phyloP scores from a whole-genome alignment of 495 filamentous ascomycete genomes.

The Penicillium soppii region DNA sequence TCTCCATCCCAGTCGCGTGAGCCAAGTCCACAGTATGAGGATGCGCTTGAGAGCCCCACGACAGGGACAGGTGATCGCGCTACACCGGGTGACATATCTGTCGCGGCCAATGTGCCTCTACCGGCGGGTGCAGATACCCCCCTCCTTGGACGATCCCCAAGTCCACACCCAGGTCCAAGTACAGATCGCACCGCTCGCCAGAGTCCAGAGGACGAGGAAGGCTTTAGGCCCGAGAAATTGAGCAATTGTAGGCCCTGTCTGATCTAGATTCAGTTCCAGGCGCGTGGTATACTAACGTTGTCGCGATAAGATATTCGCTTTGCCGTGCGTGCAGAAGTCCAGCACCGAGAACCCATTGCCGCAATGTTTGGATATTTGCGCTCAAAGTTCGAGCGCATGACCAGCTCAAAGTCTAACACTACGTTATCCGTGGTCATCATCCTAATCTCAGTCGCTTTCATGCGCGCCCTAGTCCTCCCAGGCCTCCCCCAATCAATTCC shows the following conservation, averaged over 20 bases:
- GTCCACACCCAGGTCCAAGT: constrained; percentile 39
- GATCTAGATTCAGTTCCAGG: constrained; percentile 21
- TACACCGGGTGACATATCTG: constrained; percentile 50
- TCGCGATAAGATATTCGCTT: constrained; percentile 75
- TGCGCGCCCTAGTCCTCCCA: constrained; percentile 67
- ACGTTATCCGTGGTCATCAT: constrained; percentile 58
- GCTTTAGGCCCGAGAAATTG: constrained; percentile 41
- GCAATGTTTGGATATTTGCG: constrained; percentile 65
- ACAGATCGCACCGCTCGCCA: constrained; percentile 15
- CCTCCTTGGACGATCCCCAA: constrained; percentile 51
- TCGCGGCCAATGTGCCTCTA: constrained; percentile 58
- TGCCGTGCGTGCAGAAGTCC: constrained; percentile 78
- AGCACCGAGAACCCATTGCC: constrained; percentile 83
- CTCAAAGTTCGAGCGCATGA: constrained; percentile 48
- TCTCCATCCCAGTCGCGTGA: constrained; percentile 51
- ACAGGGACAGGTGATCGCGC: constrained; percentile 27
- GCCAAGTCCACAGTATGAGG: constrained; percentile 56
- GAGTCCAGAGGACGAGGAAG: constrained; percentile 31
- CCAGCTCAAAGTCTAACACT: constrained; percentile 63
- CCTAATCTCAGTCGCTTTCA: constrained; percentile 56
- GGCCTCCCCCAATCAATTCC: constrained; percentile 67
- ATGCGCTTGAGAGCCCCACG: constrained; percentile 43
- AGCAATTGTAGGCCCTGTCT: constrained; percentile 55
- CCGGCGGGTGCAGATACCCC: constrained; percentile 52
- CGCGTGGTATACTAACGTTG: constrained; percentile 37